Percentiles rank a stretch among this genome's conserved stretches.
phyloP scores from a whole-genome alignment of 2,329 filamentous ascomycete genomes.

The Fusarium papillatum region DNA sequence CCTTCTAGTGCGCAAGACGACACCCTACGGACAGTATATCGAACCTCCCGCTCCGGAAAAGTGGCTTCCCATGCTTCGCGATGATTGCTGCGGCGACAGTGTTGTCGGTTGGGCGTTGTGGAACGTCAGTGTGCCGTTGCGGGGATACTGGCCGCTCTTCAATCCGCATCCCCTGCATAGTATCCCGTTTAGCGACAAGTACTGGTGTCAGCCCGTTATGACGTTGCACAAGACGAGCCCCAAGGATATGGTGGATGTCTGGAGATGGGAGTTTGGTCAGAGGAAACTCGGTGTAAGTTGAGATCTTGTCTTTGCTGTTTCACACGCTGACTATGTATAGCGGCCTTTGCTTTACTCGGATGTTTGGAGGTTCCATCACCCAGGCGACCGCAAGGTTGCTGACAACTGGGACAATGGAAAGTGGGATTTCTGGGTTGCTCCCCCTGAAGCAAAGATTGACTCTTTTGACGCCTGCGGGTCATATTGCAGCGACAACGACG shows the following conservation, averaged over 20 bases:
- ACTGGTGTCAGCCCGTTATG: slow-evolving; percentile 65
- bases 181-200: slow-evolving; percentile 59
- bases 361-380: slow-evolving; percentile 53
- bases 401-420: slow-evolving; percentile 50
- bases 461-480: slow-evolving; percentile 46
- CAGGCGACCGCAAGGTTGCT: slow-evolving; percentile 38
- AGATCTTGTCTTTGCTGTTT: background rate
- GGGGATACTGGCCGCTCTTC: slow-evolving; percentile 64
- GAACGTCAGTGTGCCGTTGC: slow-evolving; percentile 58
- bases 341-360: slow-evolving; percentile 54
- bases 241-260: slow-evolving; percentile 62
- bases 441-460: slow-evolving; percentile 40
- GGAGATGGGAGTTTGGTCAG: slow-evolving; percentile 58
- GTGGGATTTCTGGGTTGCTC: slow-evolving; percentile 46
- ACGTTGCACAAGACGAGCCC: slow-evolving; percentile 62
- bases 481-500: slow-evolving; percentile 41
- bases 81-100: slow-evolving; percentile 67
- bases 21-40: slow-evolving; percentile 51
- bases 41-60: slow-evolving; percentile 54
- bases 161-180: slow-evolving; percentile 63
- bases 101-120: slow-evolving; percentile 62
- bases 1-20: slow-evolving; percentile 50
- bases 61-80: slow-evolving; percentile 56
- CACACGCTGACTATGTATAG: slow-evolving; percentile 39
- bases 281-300: slow-evolving; percentile 49